Base-by-base conservation (phyloP, 2,329 filamentous ascomycete genomes). In the Pestalotiopsis sp. region DNA sequence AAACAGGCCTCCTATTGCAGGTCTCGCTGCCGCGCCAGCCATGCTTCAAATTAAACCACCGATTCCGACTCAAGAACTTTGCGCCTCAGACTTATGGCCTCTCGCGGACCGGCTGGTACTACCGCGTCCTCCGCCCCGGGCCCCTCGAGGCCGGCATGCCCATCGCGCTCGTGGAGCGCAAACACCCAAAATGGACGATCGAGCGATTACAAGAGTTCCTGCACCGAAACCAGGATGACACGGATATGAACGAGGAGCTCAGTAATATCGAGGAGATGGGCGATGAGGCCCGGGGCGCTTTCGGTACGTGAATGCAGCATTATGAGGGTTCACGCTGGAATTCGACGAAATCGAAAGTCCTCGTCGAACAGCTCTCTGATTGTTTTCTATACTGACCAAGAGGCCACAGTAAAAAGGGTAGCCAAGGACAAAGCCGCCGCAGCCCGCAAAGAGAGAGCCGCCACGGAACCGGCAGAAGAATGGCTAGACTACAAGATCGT, bases 1-100 rank as follows among this genome's bases (percentile, higher is more conserved):
- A 85, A 0, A 78, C 82, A 61, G 80, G 83, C 2, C 81, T 88
- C 0, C 69, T 88, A 2, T 81, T 91, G 0, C 86, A 91, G 72
- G 86, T 91, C 27, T 87, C 84, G 70, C 79, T 91, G 27, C 90
- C 90, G 0, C 84, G 90, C 17, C 86, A 89, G 72, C 90, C 90
- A 11, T 92, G 90, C 79, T 92, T 87, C 80, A 92, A 92, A 75
- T 83, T 92, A 9, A 92, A 92, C 75, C 89, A 91, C 73, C 87
- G 90, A 1, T 92, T 92, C 76, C 83, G 86, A 41, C 79, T 90
- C 11, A 88, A 87, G 73, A 86, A 89, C 70, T 91, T 92, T 77
- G 87, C 89, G 4, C 85, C 85, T 0, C 81, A 83, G 23, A 87
- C 88, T 0, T 90, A 87, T 78, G 82, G 84, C 70, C 81, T 81